A percentile compares a stretch with the other conserved stretches of the same genome.
Conservation (phyloP, 371 early-diverging fungal genomes). For the Vittaforma corneae region DNA sequence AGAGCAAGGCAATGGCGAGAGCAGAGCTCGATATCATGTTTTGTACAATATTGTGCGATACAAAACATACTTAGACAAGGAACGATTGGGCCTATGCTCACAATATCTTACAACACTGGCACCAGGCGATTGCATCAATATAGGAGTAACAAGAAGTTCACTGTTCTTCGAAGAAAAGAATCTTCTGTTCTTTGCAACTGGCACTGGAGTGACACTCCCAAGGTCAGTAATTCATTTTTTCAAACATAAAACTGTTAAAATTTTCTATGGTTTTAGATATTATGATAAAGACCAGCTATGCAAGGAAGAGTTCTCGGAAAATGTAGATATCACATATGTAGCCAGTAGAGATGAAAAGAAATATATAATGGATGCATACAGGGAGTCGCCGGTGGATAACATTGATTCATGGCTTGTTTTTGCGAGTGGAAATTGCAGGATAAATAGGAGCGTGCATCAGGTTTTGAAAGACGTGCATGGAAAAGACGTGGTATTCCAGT, state of each 20-base stretch:
- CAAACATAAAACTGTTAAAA: slow-evolving; percentile 21
- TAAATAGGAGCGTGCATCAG: slow-evolving; percentile 34
- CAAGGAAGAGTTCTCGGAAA: slow-evolving; percentile 8
- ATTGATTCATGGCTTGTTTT: slow-evolving; percentile 44
- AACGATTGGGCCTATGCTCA: slow-evolving; percentile 50
- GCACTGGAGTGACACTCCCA: slow-evolving; percentile 54
- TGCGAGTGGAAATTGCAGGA: slow-evolving; percentile 47
- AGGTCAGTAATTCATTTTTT: slow-evolving; percentile 37
- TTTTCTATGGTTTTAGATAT: slow-evolving; percentile 55
- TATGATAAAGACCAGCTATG: slow-evolving; percentile 34
- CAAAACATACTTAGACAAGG: slow-evolving; percentile 11
- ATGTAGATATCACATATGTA: slow-evolving; percentile 13
- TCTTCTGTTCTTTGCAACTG: slow-evolving; percentile 52
- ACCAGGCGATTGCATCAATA: slow-evolving; percentile 6
- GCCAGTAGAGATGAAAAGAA: slow-evolving; percentile 32
- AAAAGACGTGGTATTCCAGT: slow-evolving; percentile 37
- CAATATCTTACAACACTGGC: slow-evolving; percentile 42
- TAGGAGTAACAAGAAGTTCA: slow-evolving; percentile 35
- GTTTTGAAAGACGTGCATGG: slow-evolving; percentile 29
- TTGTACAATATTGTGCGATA: slow-evolving; percentile 35
- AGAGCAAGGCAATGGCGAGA: too few species aligned
- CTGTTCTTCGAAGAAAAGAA: slow-evolving; percentile 38
- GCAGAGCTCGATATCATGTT: too few species aligned
- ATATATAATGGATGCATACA: slow-evolving; percentile 40
- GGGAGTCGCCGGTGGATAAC: slow-evolving; percentile 16